Conservation (phyloP, 495 filamentous ascomycete species). For the Ascobolus immersus region DNA sequence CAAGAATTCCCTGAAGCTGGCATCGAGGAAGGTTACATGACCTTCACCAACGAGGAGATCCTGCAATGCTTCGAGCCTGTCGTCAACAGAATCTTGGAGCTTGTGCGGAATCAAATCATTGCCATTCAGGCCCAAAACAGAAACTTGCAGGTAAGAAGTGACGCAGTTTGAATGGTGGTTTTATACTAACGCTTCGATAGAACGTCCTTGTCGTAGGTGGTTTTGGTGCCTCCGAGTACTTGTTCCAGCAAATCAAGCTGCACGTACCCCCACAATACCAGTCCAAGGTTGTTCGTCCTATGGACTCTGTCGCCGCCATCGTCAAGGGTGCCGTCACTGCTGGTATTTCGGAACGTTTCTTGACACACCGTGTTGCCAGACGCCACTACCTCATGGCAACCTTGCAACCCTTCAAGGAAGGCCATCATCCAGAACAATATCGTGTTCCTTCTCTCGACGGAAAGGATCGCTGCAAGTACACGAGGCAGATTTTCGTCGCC, state of each 20-base stretch:
- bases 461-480: slow-evolving; percentile 97
- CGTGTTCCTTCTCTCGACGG: slow-evolving; percentile 89
- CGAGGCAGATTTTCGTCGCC: slow-evolving; percentile 92
- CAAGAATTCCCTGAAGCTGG: slow-evolving; percentile 56
- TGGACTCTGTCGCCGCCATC: slow-evolving; percentile 61
- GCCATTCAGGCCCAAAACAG: slow-evolving; percentile 57
- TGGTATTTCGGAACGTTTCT: slow-evolving; percentile 85
- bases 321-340: slow-evolving; percentile 64
- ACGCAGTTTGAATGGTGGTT: neutral
- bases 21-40: slow-evolving; percentile 63
- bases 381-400: slow-evolving; percentile 98
- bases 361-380: slow-evolving; percentile 92
- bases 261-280: slow-evolving; percentile 59
- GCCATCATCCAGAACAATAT: slow-evolving; percentile 93
- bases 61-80: slow-evolving; percentile 61
- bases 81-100: slow-evolving; percentile 49
- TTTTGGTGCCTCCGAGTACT: slow-evolving; percentile 58
- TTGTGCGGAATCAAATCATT: slow-evolving; percentile 59
- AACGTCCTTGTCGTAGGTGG: slow-evolving; percentile 58
- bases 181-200: slow-evolving; percentile 21
- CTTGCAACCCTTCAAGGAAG: slow-evolving; percentile 93
- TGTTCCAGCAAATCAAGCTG: slow-evolving; percentile 61
- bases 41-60: slow-evolving; percentile 61
- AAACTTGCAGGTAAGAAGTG: slow-evolving; percentile 33
- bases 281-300: slow-evolving; percentile 55